A percentile compares a stretch with the other conserved stretches of the same genome.
Evolutionary conservation across 2,329 filamentous ascomycete species (phyloP).

Genomic region (Cladorrhinum sp.): DNA sequence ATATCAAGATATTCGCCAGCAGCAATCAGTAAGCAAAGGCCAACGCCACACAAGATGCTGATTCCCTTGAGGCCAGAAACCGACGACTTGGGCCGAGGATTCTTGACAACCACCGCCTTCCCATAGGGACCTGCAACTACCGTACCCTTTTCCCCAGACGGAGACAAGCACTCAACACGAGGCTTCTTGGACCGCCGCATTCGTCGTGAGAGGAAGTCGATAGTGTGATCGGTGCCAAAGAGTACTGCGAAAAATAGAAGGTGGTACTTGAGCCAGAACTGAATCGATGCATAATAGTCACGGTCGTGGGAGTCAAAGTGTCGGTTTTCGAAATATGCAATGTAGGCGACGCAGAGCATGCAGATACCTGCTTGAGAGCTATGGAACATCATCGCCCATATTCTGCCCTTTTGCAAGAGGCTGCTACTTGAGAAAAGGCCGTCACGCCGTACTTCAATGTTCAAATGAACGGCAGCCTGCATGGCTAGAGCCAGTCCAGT

Average conservation of each 20-base stretch:
- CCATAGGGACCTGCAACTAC: background rate
- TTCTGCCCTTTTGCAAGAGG: background rate
- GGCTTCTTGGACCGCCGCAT: background rate
- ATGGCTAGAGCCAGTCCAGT: conserved; percentile 1
- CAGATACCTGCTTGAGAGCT: background rate
- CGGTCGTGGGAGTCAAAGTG: background rate
- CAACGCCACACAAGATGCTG: background rate
- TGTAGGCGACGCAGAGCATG: background rate
- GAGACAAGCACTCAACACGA: background rate
- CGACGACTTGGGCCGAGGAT: background rate
- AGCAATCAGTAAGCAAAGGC: conserved; percentile 1
- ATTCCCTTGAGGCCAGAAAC: background rate
- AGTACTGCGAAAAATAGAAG: background rate
- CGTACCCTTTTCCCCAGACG: background rate
- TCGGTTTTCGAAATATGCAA: background rate
- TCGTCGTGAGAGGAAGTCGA: background rate
- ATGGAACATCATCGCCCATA: background rate
- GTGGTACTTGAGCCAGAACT: background rate
- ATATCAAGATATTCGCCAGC: conserved; percentile 2
- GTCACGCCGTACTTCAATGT: conserved; percentile 2
- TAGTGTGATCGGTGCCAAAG: background rate
- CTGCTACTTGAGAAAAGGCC: background rate
- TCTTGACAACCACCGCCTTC: background rate
- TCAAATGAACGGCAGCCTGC: background rate
- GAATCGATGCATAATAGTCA: background rate